Conservation (phyloP, 108 stramenopile species). For the Heterococcus sp. region DNA sequence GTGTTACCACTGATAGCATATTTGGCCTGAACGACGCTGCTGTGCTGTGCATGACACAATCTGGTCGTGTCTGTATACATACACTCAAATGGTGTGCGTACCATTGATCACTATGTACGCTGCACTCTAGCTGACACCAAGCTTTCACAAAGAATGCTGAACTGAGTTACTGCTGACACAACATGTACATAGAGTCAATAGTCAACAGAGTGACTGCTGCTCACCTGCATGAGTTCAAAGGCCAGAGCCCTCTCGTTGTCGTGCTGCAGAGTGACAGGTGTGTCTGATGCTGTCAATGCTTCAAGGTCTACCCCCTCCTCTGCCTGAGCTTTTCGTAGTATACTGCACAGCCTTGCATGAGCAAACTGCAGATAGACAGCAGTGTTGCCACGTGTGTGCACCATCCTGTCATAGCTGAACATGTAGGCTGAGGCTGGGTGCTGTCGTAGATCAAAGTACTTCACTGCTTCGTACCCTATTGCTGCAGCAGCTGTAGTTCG, state of each 20-base stretch:
- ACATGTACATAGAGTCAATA: too few relatives aligned
- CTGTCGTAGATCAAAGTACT: conserved; percentile 96
- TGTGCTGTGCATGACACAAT: too few relatives aligned
- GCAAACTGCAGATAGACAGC: conserved; percentile 97
- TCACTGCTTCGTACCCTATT: conserved; percentile 97
- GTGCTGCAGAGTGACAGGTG: conserved; percentile 63
- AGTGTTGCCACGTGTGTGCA: conserved; percentile 96
- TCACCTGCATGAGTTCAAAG: conserved; percentile 66
- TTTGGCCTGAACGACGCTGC: too few relatives aligned
- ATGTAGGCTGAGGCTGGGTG: conserved; percentile 95
- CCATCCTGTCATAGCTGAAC: conserved; percentile 97
- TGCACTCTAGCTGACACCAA: too few relatives aligned
- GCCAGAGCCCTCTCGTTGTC: conserved; percentile 88
- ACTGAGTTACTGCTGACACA: too few relatives aligned
- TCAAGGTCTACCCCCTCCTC: conserved; percentile 74
- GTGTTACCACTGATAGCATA: too few relatives aligned
- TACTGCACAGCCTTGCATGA: conserved; percentile 81
- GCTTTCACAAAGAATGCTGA: too few relatives aligned
- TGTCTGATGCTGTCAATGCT: conserved; percentile 55
- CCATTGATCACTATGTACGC: too few relatives aligned
- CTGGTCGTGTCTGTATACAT: too few relatives aligned
- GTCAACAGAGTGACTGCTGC: too few relatives aligned
- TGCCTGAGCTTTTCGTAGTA: conserved; percentile 81
- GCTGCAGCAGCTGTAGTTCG: conserved; percentile 80
- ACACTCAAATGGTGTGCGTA: too few relatives aligned